Conservation (phyloP, 202 grass and related monocot species). For the Carex arenaria region DNA sequence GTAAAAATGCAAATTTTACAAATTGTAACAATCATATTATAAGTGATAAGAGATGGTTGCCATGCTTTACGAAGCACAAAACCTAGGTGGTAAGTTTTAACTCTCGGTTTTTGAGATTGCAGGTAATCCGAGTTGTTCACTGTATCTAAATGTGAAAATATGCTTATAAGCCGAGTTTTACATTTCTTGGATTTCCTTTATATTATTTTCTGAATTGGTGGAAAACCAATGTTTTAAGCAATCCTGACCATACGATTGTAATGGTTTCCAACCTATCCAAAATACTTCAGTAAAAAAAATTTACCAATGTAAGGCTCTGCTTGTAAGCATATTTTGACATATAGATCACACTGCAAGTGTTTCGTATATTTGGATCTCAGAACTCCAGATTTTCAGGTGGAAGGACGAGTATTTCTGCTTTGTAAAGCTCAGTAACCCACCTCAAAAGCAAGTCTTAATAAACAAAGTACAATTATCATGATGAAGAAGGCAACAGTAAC, state of each 20-base stretch:
- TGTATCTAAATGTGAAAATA: not conserved
- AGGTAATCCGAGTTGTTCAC: not conserved
- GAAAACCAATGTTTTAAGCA: not conserved
- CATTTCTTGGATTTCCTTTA: not conserved
- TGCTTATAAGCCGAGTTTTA: not conserved
- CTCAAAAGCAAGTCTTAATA: not conserved
- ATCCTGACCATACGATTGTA: not conserved
- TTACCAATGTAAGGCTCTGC: not conserved
- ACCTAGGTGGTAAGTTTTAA: not conserved
- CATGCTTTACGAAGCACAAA: not conserved
- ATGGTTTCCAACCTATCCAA: not conserved
- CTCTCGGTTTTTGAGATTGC: not conserved
- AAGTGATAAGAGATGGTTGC: not conserved
- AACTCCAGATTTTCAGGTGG: not conserved
- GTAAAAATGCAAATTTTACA: constrained; percentile 33
- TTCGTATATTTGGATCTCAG: not conserved
- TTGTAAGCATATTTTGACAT: not conserved
- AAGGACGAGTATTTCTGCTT: not conserved
- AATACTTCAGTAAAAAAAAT: not conserved
- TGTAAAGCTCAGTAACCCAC: not conserved
- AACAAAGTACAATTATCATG: not conserved
- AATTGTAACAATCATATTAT: not conserved
- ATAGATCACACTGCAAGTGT: not conserved
- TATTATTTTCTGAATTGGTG: not conserved
- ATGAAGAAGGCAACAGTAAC: not conserved